Evolutionary conservation across 2,329 filamentous ascomycete genomes (phyloP).

Genomic region (Aspergillus hiratsukae): DNA sequence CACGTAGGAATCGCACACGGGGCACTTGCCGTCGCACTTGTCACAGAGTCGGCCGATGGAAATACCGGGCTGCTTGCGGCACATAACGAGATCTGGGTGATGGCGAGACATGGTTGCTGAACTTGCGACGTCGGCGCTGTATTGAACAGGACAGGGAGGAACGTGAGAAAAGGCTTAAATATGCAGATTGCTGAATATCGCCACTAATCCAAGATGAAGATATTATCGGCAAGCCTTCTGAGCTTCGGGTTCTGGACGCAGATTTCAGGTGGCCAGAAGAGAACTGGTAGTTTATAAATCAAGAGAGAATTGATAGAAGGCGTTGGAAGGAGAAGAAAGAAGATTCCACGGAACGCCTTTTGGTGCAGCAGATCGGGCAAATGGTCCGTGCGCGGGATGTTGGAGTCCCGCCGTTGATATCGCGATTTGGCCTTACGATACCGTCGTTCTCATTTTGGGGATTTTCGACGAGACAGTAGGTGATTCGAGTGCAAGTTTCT

Average conservation of each 20-base stretch:
- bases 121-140: not conserved
- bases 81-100: slow-evolving; percentile 98
- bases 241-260: not conserved
- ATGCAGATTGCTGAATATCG: not conserved
- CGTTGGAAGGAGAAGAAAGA: slow-evolving; percentile 23
- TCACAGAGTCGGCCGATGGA: slow-evolving; percentile 98
- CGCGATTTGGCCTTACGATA: slow-evolving; percentile 4
- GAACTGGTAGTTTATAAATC: not conserved
- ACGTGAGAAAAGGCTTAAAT: not conserved
- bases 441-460: not conserved
- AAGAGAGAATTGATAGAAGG: slow-evolving; percentile 5
- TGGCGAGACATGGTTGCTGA: slow-evolving; percentile 73
- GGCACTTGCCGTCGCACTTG: slow-evolving; percentile 99
- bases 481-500: not conserved
- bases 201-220: not conserved
- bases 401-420: slow-evolving; percentile 7
- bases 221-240: not conserved
- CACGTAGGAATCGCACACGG: slow-evolving; percentile 98
- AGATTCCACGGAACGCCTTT: slow-evolving; percentile 23
- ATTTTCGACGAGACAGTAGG: not conserved
- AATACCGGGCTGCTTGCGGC: slow-evolving; percentile 96
- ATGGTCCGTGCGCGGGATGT: slow-evolving; percentile 24
- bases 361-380: slow-evolving; percentile 41
- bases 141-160: not conserved
- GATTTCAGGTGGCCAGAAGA: not conserved